Evolutionary conservation across 306 rosid genomes (phyloP).

Genomic region (Sicyos edulis): DNA sequence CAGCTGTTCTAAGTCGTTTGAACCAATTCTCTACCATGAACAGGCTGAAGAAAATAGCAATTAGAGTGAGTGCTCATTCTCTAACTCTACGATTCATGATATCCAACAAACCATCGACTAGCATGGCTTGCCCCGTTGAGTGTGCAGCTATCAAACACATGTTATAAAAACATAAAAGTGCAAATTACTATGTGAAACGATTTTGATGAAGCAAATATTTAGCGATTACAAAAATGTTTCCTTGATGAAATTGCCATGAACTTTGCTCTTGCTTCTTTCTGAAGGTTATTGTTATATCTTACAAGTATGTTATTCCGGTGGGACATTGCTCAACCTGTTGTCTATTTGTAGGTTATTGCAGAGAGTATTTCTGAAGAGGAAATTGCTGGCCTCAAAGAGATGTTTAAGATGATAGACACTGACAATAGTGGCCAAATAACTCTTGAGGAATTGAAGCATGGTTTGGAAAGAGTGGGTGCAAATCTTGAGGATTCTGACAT

Average conservation of each 20-base stretch:
- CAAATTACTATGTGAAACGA: background rate
- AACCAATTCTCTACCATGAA: slow-evolving; percentile 96
- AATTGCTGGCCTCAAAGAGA: slow-evolving; percentile 85
- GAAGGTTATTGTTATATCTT: background rate
- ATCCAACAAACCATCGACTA: background rate
- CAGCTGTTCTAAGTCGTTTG: slow-evolving; percentile 83
- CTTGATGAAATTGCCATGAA: background rate
- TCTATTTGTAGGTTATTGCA: slow-evolving; percentile 66
- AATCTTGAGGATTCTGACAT: slow-evolving; percentile 73
- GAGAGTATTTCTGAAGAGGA: slow-evolving; percentile 90
- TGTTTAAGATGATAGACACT: slow-evolving; percentile 87
- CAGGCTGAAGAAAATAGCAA: slow-evolving; percentile 77
- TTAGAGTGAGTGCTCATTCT: slow-evolving; percentile 58
- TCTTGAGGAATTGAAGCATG: slow-evolving; percentile 81
- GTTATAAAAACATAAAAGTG: background rate
- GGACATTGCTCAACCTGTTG: slow-evolving; percentile 25
- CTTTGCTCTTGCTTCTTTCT: background rate
- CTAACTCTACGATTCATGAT: background rate
- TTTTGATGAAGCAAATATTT: background rate
- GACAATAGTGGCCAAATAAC: slow-evolving; percentile 87
- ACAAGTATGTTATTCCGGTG: background rate
- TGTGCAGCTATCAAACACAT: background rate
- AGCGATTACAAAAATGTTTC: background rate
- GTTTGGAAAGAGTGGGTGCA: slow-evolving; percentile 79
- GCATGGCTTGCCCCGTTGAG: background rate